Conservation (phyloP, 805 yeast genomes). For the Grigorovia humatica region DNA sequence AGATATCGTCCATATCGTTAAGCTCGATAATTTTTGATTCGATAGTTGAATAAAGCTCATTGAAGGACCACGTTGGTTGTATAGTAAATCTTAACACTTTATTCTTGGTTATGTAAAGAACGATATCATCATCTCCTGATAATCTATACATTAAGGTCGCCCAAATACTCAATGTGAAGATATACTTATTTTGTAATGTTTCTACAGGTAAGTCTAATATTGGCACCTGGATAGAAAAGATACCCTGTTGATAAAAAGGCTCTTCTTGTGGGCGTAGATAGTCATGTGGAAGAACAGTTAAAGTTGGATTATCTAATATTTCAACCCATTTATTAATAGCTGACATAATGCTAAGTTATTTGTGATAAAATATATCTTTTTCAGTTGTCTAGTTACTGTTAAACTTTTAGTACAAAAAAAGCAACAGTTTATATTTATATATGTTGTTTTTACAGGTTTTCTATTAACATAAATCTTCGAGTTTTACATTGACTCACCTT, state of each 20-base stretch:
- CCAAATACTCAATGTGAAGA: slow-evolving; percentile 52
- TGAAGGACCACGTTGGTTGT: slow-evolving; percentile 44
- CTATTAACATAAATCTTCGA: no score
- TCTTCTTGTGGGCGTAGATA: slow-evolving; percentile 66
- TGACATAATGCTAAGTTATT: slow-evolving; percentile 3
- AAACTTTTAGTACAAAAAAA: no score
- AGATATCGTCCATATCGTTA: slow-evolving; percentile 24
- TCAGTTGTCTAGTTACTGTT: no score
- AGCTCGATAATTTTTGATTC: slow-evolving; percentile 31
- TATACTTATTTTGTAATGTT: slow-evolving; percentile 29
- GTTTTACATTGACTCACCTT: no score
- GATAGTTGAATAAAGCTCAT: slow-evolving; percentile 36
- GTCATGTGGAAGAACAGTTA: slow-evolving; percentile 83
- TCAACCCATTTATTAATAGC: slow-evolving; percentile 40
- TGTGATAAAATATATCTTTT: no score
- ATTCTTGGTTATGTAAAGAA: slow-evolving; percentile 43
- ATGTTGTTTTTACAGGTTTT: no score
- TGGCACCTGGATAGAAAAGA: slow-evolving; percentile 27
- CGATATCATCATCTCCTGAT: slow-evolving; percentile 91
- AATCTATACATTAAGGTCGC: slow-evolving; percentile 64
- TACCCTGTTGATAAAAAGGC: slow-evolving; percentile 53
- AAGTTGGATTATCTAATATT: slow-evolving; percentile 65
- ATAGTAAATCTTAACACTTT: slow-evolving; percentile 53
- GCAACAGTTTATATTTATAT: no score
- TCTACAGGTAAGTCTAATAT: slow-evolving; percentile 23